Evolutionary conservation across 176 grass and related monocot species (phyloP), one percentile per base, ranked within the genome.

Genomic region (Luzula sylvatica): DNA sequence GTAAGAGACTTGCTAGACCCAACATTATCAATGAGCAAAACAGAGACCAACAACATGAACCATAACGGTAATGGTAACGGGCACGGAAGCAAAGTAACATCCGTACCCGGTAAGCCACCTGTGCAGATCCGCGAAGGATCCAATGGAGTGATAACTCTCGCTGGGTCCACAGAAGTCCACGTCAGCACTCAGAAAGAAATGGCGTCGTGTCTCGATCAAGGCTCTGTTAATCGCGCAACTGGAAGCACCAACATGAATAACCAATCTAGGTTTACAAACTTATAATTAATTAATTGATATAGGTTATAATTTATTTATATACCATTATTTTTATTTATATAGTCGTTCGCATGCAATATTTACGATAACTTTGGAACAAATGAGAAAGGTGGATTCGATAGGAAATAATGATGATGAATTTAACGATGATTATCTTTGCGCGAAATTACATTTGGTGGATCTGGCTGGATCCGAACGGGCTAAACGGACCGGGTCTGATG

Each of bases 341-440:
- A 98, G 93, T 78, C 86, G 93, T 83, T 98, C 93, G 77, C 93
- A 98, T 92, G 93, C 86, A 70, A 98, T 98, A 81, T 98, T 98
- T 78, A 98, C 93, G 78, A 98, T 98, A 78, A 98, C 86, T 77
- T 92, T 98, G 81, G 93, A 98, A 85, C 93, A 98, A 85, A 87
- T 98, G 81, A 81, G 82, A 30, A 98, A 92, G 89, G 39, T 72
- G 75, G 82, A 83, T 29, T 75, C 86, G 35, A 62, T 74, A 53
- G 65, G 76, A 65, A 58, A 58, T 67, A 57, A 58, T 63, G 86
- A 98, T 49, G 93, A 98, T 23, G 93, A 98, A 14, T 65, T 87
- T 41, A 87, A 64, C 72, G 93, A 98, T 20, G 86, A 98, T 39
- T 92, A 80, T 70, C 86, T 98, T 4, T 92, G 86, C 86, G 93